Evolutionary conservation across 2,329 filamentous ascomycete genomes (phyloP), one percentile per base, ranked within the genome.

Genomic region (Macroventuria anomochaeta): DNA sequence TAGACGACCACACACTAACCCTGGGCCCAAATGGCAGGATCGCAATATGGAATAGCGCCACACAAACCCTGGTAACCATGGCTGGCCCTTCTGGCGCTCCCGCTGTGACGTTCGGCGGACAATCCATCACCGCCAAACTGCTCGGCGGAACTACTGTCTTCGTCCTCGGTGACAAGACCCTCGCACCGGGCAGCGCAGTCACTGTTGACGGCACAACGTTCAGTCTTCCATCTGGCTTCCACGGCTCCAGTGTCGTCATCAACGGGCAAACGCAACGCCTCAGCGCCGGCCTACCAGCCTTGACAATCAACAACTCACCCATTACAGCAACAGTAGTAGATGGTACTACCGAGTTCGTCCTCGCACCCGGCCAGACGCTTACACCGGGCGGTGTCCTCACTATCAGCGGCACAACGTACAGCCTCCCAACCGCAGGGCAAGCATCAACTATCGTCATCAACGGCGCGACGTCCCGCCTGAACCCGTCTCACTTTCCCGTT

Each of bases 31-130:
- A 69, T 32, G 75, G 69, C 7, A 68, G 64, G 13, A 68, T 74
- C 18, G 64, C 76, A 0, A 58, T 78, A 0, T 65, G 77, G 17
- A 75, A 74, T 39, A 72, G 72, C 17, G 67, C 63, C 5, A 67
- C 68, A 2, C 61, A 67, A 20, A 68, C 65, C 2, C 55, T 75
- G 4, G 55, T 51, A 26, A 67, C 63, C n/a, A 58, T 52, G 11
- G 55, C 57, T 1, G 33, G 42, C 8, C 49, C 58, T 15, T 53
- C 57, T 1, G 33, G 42, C 7, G 47, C 58, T 15, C 62, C 70
- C 10, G 57, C 56, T 11, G 41, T 70, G 7, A 68, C 64, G 0
- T 55, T 70, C 8, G 59, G 59, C 15, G 62, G 59, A 10, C 58
- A 64, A 32, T 41, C 51, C 12, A 43, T 68, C 28, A 50, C 61